phyloP scores from a whole-genome alignment of 2,329 filamentous ascomycete genomes.

The Colletotrichum noveboracense region DNA sequence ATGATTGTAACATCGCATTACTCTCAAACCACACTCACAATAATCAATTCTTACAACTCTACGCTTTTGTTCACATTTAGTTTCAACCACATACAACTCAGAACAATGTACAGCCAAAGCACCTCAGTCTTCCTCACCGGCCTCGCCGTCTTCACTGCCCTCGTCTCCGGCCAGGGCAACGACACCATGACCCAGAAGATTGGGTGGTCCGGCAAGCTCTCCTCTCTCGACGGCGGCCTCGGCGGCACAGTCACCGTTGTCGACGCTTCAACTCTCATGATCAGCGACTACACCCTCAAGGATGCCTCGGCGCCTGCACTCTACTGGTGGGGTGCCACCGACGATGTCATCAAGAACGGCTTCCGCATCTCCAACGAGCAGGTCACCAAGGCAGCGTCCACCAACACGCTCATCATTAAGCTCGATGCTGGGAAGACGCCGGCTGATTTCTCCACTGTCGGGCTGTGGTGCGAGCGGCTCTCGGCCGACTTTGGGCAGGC shows the following conservation, averaged over 20 bases:
- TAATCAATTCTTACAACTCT: not conserved
- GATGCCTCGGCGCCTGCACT: constrained; percentile 30
- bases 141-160: constrained; percentile 12
- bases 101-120: not conserved
- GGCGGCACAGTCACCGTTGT: constrained; percentile 27
- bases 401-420: constrained; percentile 22
- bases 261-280: constrained; percentile 24
- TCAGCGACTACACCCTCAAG: constrained; percentile 27
- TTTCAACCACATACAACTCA: not conserved
- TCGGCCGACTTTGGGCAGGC: not conserved
- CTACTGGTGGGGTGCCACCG: constrained; percentile 31
- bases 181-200: constrained; percentile 2
- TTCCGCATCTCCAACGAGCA: constrained; percentile 31
- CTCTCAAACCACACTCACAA: not conserved
- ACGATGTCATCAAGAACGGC: constrained; percentile 22
- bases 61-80: not conserved
- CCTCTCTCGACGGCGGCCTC: constrained; percentile 28
- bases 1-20: not conserved
- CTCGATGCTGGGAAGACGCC: constrained; percentile 29
- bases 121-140: not conserved
- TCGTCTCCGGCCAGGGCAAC: not conserved
- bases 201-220: constrained; percentile 24
- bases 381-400: constrained; percentile 21
- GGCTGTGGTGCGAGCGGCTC: not conserved
- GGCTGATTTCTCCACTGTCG: constrained; percentile 21